These are phyloP conservation scores for Ramicandelaber brevisporus DNA, from an alignment of 192 early-diverging fungal genomes.

Conservation along the genomic window DNA sequence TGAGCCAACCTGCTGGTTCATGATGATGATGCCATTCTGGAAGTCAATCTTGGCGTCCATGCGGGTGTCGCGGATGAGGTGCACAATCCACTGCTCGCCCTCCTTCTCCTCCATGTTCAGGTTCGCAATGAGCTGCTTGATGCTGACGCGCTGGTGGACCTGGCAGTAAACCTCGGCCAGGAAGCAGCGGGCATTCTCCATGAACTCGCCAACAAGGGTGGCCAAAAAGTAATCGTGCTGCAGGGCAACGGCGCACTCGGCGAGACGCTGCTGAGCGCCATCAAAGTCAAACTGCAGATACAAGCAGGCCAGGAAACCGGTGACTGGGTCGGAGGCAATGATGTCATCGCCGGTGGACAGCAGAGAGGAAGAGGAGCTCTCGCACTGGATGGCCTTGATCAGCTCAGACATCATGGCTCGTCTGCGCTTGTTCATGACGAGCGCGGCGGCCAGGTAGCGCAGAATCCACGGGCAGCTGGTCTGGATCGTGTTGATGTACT, in stretches of 20 bases:
- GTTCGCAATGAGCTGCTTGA: conserved; percentile 54
- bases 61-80: conserved; percentile 83
- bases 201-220: conserved; percentile 69
- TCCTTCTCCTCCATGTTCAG: conserved; percentile 69
- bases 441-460: conserved; percentile 76
- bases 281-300: conserved; percentile 93
- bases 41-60: conserved; percentile 96
- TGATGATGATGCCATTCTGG: conserved; percentile 80
- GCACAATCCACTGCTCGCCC: conserved; percentile 95
- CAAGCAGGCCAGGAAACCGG: conserved; percentile 77
- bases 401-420: conserved; percentile 71
- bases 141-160: conserved; percentile 90
- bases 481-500: conserved; percentile 94
- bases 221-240: conserved; percentile 81
- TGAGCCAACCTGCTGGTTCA: conserved; percentile 66
- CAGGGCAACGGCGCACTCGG: conserved; percentile 69
- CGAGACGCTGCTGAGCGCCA: conserved; percentile 59
- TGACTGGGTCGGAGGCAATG: conserved; percentile 74
- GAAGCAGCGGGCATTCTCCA: conserved; percentile 79
- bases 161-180: conserved; percentile 94
- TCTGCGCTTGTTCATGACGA: conserved; percentile 74
- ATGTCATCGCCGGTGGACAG: too few relatives aligned
- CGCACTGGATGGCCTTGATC: conserved; percentile 69
- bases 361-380: too few relatives aligned
- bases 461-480: conserved; percentile 91